A percentile compares a stretch with the other conserved stretches of the same genome.
Conservation (phyloP, 495 filamentous ascomycete genomes). For the Aspergillus biplanus region DNA sequence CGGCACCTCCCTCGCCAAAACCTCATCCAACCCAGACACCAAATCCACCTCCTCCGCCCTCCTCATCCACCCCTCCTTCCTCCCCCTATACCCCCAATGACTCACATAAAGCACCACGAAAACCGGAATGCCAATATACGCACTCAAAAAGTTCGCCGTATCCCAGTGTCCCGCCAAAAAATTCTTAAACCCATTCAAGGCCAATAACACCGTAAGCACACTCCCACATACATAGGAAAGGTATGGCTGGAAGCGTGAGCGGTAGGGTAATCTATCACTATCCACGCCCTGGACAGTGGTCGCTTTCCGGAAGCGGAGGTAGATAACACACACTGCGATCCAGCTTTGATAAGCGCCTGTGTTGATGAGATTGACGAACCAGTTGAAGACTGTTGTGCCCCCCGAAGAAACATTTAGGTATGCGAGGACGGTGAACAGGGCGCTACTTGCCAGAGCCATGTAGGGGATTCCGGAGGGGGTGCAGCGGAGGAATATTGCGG, state of each 20-base stretch:
- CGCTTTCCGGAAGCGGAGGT: not conserved
- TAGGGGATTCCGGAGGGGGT: not conserved
- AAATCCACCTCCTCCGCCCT: not conserved
- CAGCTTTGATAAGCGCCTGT: not conserved
- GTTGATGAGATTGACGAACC: not conserved
- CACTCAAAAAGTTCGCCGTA: not conserved
- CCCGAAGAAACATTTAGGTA: not conserved
- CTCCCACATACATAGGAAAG: not conserved
- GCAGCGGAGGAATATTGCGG: not conserved
- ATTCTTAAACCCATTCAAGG: constrained; percentile 1
- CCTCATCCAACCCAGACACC: not conserved
- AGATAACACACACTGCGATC: not conserved
- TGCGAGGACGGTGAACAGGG: not conserved
- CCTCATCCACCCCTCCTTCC: not conserved
- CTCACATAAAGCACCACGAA: not conserved
- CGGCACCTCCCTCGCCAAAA: not conserved
- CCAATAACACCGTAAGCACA: not conserved
- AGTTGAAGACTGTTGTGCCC: not conserved
- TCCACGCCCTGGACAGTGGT: not conserved
- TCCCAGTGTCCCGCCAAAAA: not conserved
- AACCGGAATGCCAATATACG: not conserved
- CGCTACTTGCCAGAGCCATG: not conserved
- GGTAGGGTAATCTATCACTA: not conserved
- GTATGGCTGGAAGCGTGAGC: not conserved
- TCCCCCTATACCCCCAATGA: not conserved